Evolutionary conservation across 2,329 filamentous ascomycete genomes (phyloP), one percentile per base, ranked within the genome.

Genomic region (Venturia aucupariae): DNA sequence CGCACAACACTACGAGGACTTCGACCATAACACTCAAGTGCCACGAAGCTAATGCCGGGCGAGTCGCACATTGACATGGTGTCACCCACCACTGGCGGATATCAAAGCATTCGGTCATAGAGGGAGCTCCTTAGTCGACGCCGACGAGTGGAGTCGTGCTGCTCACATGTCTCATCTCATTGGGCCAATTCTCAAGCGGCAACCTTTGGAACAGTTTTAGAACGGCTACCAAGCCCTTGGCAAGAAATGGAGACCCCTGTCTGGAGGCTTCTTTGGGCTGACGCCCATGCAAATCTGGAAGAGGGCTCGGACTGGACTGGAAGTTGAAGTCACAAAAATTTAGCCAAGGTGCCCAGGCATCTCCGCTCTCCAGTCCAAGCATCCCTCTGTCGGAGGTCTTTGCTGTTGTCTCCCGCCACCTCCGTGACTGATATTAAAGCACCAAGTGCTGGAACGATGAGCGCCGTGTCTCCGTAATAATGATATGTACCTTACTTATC

Each of bases 381-480:
- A 32, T 57, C 30, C 51, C 51, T 57, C 51, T 57, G 51, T 57
- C 51, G 51, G 51, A 57, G 27, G 15, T 57, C 51, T 57, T 32
- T 27, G 7, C 19, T 57, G 10, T 30, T 17, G 30, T 57, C 30
- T 35, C 51, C 51, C 51, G n/a, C 51, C 51, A 35, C 51, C 51
- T 57, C 51, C 51, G 35, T 57, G 27, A 35, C 30, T 55, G 35
- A 38, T 38, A 38, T 6, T 10, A 54, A 11, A 35, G 51, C 51
- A n/a, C 51, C 17, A 54, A 54, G 27, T 30, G 27, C 48, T 32
- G 48, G 27, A 22, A 4, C 10, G 48, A 54, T 54, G 24, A 32
- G 24, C 48, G 15, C 11, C 44, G 6, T 8, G 19, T 48, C 44
- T 27, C 44, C 19, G n/a, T n/a, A n/a, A n/a, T n/a, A n/a, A n/a